Evolutionary conservation across 495 filamentous ascomycete species (phyloP).

Genomic region (Chaetomidium leptoderma): DNA sequence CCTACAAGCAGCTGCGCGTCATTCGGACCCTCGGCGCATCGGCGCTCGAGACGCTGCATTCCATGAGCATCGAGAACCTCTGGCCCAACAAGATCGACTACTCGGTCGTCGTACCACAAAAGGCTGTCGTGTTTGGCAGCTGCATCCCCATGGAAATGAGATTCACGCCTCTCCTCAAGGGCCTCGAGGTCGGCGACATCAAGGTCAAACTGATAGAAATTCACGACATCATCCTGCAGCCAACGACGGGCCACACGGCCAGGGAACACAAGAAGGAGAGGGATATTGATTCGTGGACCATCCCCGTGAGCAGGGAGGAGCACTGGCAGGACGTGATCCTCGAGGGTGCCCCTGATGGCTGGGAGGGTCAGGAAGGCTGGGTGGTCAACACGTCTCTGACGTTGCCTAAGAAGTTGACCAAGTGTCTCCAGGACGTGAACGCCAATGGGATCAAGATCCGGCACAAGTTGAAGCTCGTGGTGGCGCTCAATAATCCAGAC

Average conservation of each 20-base stretch:
- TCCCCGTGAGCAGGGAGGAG: conserved; percentile 53
- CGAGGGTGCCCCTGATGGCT: conserved; percentile 67
- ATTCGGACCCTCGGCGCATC: conserved; percentile 79
- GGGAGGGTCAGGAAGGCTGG: conserved; percentile 68
- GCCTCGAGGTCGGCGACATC: conserved; percentile 73
- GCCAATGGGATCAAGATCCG: conserved; percentile 76
- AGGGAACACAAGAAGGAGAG: conserved; percentile 59
- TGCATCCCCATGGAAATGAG: conserved; percentile 72
- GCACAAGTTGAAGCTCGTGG: conserved; percentile 80
- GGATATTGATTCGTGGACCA: conserved; percentile 59
- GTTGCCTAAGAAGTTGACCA: conserved; percentile 70
- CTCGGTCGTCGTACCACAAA: conserved; percentile 79
- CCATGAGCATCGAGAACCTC: conserved; percentile 89
- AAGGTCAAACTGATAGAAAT: conserved; percentile 70
- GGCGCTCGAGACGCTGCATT: conserved; percentile 76
- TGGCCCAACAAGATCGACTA: conserved; percentile 96
- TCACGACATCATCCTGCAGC: conserved; percentile 59
- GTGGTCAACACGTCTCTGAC: conserved; percentile 62
- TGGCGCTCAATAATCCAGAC: conserved; percentile 89
- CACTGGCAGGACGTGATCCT: conserved; percentile 65
- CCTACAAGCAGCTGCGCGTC: conserved; percentile 76
- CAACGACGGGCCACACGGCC: conserved; percentile 46
- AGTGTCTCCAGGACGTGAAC: conserved; percentile 83
- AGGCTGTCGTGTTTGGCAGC: conserved; percentile 87
- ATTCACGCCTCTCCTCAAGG: conserved; percentile 81